Evolutionary conservation across 2,329 filamentous ascomycete genomes (phyloP).

Genomic region (Scortechinia acanthostroma): DNA sequence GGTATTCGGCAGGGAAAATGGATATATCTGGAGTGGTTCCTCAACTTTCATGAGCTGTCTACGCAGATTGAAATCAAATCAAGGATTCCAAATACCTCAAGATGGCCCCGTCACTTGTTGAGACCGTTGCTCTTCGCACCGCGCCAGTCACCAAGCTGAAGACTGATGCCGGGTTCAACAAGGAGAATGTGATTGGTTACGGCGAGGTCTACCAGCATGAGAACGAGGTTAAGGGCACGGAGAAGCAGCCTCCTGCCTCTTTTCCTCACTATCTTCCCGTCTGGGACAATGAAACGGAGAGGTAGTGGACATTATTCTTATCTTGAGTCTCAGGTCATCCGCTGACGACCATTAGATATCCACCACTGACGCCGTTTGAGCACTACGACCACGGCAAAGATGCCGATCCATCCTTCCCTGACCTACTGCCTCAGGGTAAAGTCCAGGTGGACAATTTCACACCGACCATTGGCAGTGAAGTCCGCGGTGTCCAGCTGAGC

Average conservation of each 20-base stretch:
- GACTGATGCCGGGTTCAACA: background rate
- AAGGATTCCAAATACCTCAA: background rate
- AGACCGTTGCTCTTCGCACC: background rate
- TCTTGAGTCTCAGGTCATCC: background rate
- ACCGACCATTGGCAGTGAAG: slow-evolving; percentile 67
- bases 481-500: slow-evolving; percentile 66
- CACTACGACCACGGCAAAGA: slow-evolving; percentile 72
- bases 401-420: slow-evolving; percentile 62
- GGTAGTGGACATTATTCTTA: background rate
- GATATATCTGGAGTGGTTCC: too few species aligned
- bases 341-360: slow-evolving; percentile 28
- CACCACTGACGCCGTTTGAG: slow-evolving; percentile 62
- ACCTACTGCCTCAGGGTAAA: slow-evolving; percentile 48
- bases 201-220: background rate
- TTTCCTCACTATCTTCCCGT: background rate
- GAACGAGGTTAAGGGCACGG: background rate
- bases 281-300: slow-evolving; percentile 1
- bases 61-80: background rate
- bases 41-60: too few species aligned
- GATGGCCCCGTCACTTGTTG: background rate
- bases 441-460: slow-evolving; percentile 54
- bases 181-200: background rate
- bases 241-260: background rate
- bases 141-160: background rate
- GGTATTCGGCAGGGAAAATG: background rate